Percentiles rank a stretch among this genome's conserved stretches.
phyloP scores from a whole-genome alignment of 2,329 filamentous ascomycete species.

The Waltergamsia citrina region DNA sequence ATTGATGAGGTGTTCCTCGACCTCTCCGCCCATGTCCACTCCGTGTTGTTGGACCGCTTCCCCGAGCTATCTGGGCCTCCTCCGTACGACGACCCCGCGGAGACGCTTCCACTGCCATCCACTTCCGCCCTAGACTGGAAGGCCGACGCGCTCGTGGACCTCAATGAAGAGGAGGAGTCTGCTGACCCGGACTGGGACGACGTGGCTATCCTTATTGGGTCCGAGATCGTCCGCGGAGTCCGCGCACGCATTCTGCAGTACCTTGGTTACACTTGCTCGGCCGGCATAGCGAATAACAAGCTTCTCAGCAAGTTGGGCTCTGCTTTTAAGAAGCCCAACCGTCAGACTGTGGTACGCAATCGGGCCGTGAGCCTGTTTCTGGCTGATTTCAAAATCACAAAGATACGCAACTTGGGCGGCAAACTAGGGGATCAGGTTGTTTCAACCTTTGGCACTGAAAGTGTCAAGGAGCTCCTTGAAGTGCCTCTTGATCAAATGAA shows the following conservation, averaged over 20 bases:
- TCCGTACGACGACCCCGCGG: slow-evolving; percentile 64
- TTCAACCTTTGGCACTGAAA: slow-evolving; percentile 71
- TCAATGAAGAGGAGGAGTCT: slow-evolving; percentile 69
- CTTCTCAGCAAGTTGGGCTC: slow-evolving; percentile 92
- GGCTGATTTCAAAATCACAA: slow-evolving; percentile 80
- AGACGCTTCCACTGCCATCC: slow-evolving; percentile 61
- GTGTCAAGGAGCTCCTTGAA: slow-evolving; percentile 63
- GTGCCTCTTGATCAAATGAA: slow-evolving; percentile 70
- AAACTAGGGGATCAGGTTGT: slow-evolving; percentile 86
- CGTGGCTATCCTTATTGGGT: slow-evolving; percentile 74
- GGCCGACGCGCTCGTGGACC: slow-evolving; percentile 70
- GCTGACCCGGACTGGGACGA: slow-evolving; percentile 95
- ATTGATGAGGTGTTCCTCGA: slow-evolving; percentile 96
- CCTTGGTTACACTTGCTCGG: slow-evolving; percentile 85
- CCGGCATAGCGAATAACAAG: slow-evolving; percentile 83
- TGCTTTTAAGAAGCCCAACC: slow-evolving; percentile 84
- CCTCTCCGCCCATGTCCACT: slow-evolving; percentile 75
- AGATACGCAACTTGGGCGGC: slow-evolving; percentile 89
- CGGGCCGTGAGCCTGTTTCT: slow-evolving; percentile 74
- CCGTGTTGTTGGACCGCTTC: slow-evolving; percentile 64
- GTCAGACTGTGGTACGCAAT: slow-evolving; percentile 88
- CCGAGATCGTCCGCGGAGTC: slow-evolving; percentile 76
- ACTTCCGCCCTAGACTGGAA: slow-evolving; percentile 71
- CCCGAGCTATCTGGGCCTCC: slow-evolving; percentile 56
- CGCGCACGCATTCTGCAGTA: slow-evolving; percentile 58